A percentile compares a stretch with the other conserved stretches of the same genome.
phyloP scores from a whole-genome alignment of 768 basidiomycete genomes.

The Omphalotus guepiniiformis region DNA sequence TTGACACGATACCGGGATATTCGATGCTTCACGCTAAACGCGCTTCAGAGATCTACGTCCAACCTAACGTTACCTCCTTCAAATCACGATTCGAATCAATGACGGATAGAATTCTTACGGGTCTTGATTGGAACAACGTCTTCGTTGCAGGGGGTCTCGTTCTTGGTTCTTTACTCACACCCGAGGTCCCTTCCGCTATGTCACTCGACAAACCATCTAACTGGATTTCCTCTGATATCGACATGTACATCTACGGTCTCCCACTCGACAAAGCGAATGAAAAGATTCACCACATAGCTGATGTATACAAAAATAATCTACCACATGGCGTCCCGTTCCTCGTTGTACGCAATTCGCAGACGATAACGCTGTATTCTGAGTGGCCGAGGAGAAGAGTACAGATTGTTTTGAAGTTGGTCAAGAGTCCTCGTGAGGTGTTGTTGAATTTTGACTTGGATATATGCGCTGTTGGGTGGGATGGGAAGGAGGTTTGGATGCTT shows the following conservation, averaged over 20 bases:
- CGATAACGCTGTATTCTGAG: slow-evolving; percentile 14
- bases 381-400: slow-evolving; percentile 15
- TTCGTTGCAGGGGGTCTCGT: slow-evolving; percentile 15
- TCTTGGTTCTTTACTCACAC: slow-evolving; percentile 13
- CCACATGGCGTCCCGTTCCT: slow-evolving; percentile 11
- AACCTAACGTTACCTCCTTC: slow-evolving; percentile 11
- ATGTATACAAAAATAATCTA: slow-evolving; percentile 12
- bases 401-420: slow-evolving; percentile 16
- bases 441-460: slow-evolving; percentile 16
- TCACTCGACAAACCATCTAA: slow-evolving; percentile 5
- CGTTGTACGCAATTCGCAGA: slow-evolving; percentile 16
- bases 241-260: slow-evolving; percentile 15
- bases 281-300: slow-evolving; percentile 13
- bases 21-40: slow-evolving; percentile 11
- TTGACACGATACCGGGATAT: slow-evolving; percentile 11
- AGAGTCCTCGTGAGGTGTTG: slow-evolving; percentile 12
- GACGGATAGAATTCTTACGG: slow-evolving; percentile 13
- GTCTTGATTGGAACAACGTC: slow-evolving; percentile 15
- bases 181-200: slow-evolving; percentile 3
- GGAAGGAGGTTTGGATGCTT: slow-evolving; percentile 12
- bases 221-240: slow-evolving; percentile 15
- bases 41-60: slow-evolving; percentile 4
- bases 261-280: slow-evolving; percentile 8
- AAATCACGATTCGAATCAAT: slow-evolving; percentile 11
- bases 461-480: slow-evolving; percentile 15